phyloP scores from a whole-genome alignment of 495 filamentous ascomycete genomes.

The Poronia punctata region DNA sequence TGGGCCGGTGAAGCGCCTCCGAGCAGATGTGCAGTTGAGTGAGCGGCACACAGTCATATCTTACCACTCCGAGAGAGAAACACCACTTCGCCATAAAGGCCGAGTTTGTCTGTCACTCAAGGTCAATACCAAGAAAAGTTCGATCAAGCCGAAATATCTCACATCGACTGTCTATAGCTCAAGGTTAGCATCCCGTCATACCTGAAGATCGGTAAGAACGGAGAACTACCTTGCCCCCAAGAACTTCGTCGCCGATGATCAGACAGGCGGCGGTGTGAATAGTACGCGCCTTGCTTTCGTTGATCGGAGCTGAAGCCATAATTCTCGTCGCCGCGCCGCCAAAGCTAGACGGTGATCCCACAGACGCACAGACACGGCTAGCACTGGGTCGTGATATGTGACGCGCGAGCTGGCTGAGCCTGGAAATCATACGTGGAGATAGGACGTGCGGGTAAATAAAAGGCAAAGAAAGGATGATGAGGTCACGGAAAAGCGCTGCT shows the following conservation, averaged over 20 bases:
- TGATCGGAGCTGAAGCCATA: constrained; percentile 44
- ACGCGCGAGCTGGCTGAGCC: constrained; percentile 64
- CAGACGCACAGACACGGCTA: constrained; percentile 41
- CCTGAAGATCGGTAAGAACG: neutral
- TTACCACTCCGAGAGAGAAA: constrained; percentile 76
- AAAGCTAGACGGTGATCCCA: constrained; percentile 17
- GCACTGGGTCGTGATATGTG: constrained; percentile 60
- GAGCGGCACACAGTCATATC: constrained; percentile 6
- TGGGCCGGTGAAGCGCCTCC: neutral
- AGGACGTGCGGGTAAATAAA: neutral
- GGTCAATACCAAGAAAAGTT: constrained; percentile 3
- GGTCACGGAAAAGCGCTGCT: too few species aligned
- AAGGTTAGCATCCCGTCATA: neutral
- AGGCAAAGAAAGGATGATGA: too few species aligned
- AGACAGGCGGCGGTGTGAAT: constrained; percentile 90
- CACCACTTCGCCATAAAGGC: constrained; percentile 88
- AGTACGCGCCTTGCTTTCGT: constrained; percentile 48
- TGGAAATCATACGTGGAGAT: constrained; percentile 57
- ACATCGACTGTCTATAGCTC: constrained; percentile 31
- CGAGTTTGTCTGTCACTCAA: constrained; percentile 68
- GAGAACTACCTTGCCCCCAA: constrained; percentile 79
- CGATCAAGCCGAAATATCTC: constrained; percentile 1
- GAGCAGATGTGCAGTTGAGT: too few species aligned
- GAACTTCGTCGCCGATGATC: constrained; percentile 93
- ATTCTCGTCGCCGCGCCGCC: constrained; percentile 22